Evolutionary conservation across 768 basidiomycete genomes (phyloP).

Genomic region (Harrya chromipes): DNA sequence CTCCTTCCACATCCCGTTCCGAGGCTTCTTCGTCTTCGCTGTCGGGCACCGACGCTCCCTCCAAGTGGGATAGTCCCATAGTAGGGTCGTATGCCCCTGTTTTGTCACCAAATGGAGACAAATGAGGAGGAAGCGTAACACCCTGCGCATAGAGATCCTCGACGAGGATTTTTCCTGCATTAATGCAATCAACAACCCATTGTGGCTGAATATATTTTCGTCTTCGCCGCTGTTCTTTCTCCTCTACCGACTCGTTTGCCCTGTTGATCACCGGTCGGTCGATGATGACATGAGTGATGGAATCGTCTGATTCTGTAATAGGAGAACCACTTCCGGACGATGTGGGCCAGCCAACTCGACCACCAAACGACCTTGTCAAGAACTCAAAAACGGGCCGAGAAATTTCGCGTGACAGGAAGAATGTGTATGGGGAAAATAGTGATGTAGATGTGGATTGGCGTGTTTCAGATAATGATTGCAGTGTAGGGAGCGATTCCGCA

Average conservation of each 20-base stretch:
- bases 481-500: constrained; percentile 56
- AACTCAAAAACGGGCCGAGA: constrained; percentile 94
- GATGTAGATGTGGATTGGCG: constrained; percentile 55
- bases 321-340: constrained; percentile 83
- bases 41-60: constrained; percentile 16
- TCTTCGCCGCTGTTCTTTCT: constrained; percentile 58
- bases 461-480: constrained; percentile 60
- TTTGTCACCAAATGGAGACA: constrained; percentile 90
- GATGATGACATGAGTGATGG: constrained; percentile 93
- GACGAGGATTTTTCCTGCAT: constrained; percentile 76
- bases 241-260: constrained; percentile 49
- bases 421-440: constrained; percentile 82
- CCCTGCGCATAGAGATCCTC: constrained; percentile 88
- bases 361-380: constrained; percentile 87
- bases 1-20: constrained; percentile 20
- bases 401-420: constrained; percentile 92
- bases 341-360: constrained; percentile 84
- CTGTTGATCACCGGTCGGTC: constrained; percentile 71
- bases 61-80: constrained; percentile 27
- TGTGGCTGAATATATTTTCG: constrained; percentile 95
- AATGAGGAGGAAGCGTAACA: constrained; percentile 83
- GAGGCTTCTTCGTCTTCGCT: constrained; percentile 30
- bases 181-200: constrained; percentile 97
- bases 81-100: constrained; percentile 75
- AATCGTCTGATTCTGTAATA: constrained; percentile 69